Conservation (phyloP, 1,284 basidiomycete genomes). For the Flammula alnicola region DNA sequence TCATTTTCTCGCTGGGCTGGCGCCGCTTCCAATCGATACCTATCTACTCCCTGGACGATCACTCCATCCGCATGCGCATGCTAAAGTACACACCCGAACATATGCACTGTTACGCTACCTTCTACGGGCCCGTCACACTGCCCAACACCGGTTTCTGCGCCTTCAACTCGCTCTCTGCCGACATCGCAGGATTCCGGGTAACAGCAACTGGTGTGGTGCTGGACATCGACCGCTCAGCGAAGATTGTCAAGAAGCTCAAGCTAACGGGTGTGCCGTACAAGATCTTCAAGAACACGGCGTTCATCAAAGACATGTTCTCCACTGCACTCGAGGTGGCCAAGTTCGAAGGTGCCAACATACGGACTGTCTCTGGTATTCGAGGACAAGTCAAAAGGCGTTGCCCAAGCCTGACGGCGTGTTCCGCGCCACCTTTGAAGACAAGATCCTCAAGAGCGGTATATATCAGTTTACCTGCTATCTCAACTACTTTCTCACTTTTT, state of each 20-base stretch:
- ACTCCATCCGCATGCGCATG: conserved; percentile 97
- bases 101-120: conserved; percentile 98
- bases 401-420: conserved; percentile 94
- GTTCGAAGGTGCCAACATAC: conserved; percentile 96
- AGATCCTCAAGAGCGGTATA: conserved; percentile 93
- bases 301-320: conserved; percentile 97
- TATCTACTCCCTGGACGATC: conserved; percentile 96
- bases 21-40: conserved; percentile 94
- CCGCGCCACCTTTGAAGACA: conserved; percentile 98
- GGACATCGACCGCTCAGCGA: conserved; percentile 89
- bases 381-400: conserved; percentile 97
- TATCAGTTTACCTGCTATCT: conserved; percentile 21
- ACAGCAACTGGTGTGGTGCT: conserved; percentile 95
- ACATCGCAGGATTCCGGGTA: conserved; percentile 82
- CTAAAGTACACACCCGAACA: conserved; percentile 99
- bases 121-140: conserved; percentile 88
- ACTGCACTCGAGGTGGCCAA: conserved; percentile 94
- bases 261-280: conserved; percentile 94
- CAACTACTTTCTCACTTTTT: conserved; percentile 4
- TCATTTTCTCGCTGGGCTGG: conserved; percentile 97
- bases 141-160: conserved; percentile 99
- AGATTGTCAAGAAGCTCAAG: conserved; percentile 99
- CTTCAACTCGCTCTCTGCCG: conserved; percentile 84
- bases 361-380: conserved; percentile 94
- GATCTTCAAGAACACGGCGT: conserved; percentile 99